These are phyloP conservation scores for Irpex sp. DNA, from an alignment of 1,284 basidiomycete genomes.

Conservation along the genomic window DNA sequence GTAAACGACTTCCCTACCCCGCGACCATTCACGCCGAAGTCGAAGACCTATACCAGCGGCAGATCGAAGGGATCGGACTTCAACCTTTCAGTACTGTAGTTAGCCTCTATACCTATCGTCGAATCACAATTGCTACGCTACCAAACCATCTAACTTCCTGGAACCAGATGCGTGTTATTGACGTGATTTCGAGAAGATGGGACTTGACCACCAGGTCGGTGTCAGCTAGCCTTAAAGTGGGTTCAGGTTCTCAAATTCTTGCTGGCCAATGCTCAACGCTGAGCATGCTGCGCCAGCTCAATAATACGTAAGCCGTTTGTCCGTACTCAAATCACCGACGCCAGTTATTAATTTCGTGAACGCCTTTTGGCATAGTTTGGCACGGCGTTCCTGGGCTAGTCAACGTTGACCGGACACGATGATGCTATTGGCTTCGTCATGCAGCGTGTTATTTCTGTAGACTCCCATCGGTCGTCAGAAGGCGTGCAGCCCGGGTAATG, in stretches of 20 bases:
- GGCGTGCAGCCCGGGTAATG: neutral
- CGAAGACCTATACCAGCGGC: conserved; percentile 60
- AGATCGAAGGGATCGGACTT: conserved; percentile 65
- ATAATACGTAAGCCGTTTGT: neutral
- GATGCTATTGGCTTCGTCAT: neutral
- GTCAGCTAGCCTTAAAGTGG: neutral
- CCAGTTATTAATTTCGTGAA: neutral
- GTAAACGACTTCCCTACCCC: conserved; percentile 72
- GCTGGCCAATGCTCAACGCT: neutral
- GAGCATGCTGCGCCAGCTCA: neutral
- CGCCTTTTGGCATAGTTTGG: neutral
- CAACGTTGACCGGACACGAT: neutral
- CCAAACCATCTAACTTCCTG: neutral
- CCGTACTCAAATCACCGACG: neutral
- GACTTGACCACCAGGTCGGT: neutral
- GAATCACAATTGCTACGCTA: neutral
- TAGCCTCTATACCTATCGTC: neutral
- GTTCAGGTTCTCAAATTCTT: neutral
- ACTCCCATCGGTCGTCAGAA: neutral
- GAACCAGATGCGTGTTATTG: neutral
- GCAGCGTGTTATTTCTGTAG: neutral
- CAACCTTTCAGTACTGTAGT: conserved; percentile 49
- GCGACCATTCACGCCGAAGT: conserved; percentile 49
- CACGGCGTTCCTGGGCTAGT: neutral
- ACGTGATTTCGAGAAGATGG: neutral